phyloP scores from a whole-genome alignment of 2,329 filamentous ascomycete species.

The Penicillium fuscoglaucum region DNA sequence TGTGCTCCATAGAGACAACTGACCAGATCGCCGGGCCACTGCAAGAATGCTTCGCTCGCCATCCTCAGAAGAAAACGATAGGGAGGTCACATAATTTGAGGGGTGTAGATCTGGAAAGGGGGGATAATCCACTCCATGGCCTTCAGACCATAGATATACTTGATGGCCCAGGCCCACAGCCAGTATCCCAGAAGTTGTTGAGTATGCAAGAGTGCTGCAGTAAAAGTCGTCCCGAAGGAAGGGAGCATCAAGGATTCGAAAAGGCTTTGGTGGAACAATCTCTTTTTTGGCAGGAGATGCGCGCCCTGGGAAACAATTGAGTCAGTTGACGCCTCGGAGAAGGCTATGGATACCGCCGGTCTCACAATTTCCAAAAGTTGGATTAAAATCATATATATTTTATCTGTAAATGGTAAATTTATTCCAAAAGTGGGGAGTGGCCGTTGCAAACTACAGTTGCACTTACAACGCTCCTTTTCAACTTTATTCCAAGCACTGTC shows the following conservation, averaged over 20 bases:
- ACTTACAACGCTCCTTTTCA: slow-evolving; percentile 38
- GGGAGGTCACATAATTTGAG: slow-evolving; percentile 68
- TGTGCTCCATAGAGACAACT: slow-evolving; percentile 75
- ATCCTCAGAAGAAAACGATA: slow-evolving; percentile 82
- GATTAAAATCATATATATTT: slow-evolving; percentile 8
- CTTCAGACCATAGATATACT: slow-evolving; percentile 88
- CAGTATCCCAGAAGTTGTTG: slow-evolving; percentile 68
- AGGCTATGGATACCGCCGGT: background rate
- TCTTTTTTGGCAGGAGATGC: slow-evolving; percentile 26
- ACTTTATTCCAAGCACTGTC: slow-evolving; percentile 41
- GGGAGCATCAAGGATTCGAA: slow-evolving; percentile 86
- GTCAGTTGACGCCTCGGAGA: slow-evolving; percentile 16
- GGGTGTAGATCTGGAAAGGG: slow-evolving; percentile 54
- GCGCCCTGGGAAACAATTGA: slow-evolving; percentile 25
- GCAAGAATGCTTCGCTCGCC: slow-evolving; percentile 80
- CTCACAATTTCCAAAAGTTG: slow-evolving; percentile 4
- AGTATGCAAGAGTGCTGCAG: slow-evolving; percentile 87
- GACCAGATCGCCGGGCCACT: slow-evolving; percentile 75
- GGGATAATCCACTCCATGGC: slow-evolving; percentile 62
- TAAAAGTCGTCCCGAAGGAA: slow-evolving; percentile 93
- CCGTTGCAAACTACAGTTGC: background rate
- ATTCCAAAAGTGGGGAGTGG: background rate
- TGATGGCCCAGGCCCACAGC: slow-evolving; percentile 78
- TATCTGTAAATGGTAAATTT: slow-evolving; percentile 6
- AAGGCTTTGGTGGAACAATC: slow-evolving; percentile 69